These are phyloP conservation scores for Rhytidiadelphus loreus DNA, from an alignment of 225 moss, liverwort and hornwort species.

Conservation along the genomic window DNA sequence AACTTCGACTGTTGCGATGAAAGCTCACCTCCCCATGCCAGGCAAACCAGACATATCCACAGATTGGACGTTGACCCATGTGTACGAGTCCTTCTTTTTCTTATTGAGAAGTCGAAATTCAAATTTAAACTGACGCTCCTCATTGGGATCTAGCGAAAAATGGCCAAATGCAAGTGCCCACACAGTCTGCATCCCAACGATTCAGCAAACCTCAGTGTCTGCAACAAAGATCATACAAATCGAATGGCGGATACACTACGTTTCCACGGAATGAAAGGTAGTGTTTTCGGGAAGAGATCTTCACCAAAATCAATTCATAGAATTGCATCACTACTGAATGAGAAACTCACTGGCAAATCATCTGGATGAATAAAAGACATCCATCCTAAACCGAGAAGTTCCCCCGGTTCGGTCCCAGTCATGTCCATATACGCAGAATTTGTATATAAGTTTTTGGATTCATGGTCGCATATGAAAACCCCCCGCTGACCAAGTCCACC, in stretches of 20 bases:
- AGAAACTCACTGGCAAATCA: conserved; percentile 26
- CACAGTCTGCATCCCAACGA: conserved; percentile 20
- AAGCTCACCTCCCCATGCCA: conserved; percentile 32
- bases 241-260: not conserved
- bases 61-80: conserved; percentile 41
- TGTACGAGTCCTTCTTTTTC: conserved; percentile 18
- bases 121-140: conserved; percentile 7
- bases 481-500: conserved; percentile 36
- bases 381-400: conserved; percentile 40
- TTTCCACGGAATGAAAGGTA: not conserved
- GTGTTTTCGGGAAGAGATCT: not conserved
- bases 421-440: conserved; percentile 28
- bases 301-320: not conserved
- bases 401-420: conserved; percentile 25
- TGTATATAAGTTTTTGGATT: conserved; percentile 26
- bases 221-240: not conserved
- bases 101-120: conserved; percentile 34
- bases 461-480: conserved; percentile 38
- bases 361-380: conserved; percentile 37
- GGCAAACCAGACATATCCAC: conserved; percentile 34
- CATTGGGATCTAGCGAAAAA: not conserved
- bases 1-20: not conserved
- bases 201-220: not conserved
- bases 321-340: not conserved
- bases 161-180: conserved; percentile 39